phyloP scores from a whole-genome alignment of 1,139 yeast genomes.

The Saccharomyces hybrid region DNA sequence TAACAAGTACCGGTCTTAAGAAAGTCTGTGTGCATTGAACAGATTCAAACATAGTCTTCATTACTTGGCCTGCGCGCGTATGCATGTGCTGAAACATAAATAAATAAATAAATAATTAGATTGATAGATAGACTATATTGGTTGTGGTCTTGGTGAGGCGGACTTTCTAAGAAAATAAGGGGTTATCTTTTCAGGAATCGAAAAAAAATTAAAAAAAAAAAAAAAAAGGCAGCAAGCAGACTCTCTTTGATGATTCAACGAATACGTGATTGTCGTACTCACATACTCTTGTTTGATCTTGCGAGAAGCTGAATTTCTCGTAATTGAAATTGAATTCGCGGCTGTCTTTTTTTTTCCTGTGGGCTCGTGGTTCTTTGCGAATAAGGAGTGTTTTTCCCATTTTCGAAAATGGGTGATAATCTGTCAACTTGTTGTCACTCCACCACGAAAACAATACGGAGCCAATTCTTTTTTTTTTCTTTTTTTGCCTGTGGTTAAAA shows the following conservation, averaged over 20 bases:
- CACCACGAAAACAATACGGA: slow-evolving; percentile 1
- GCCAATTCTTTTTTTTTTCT: neutral
- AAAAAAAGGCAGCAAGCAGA: neutral
- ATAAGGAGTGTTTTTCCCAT: neutral
- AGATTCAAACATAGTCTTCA: too few species aligned
- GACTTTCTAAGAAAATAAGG: neutral
- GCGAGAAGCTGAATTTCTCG: too few species aligned
- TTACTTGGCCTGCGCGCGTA: too few species aligned
- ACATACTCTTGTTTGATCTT: too few species aligned
- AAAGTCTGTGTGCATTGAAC: too few species aligned
- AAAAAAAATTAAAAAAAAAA: neutral
- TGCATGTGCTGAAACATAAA: too few species aligned
- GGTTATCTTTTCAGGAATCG: neutral
- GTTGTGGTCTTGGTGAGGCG: neutral
- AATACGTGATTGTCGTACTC: too few species aligned
- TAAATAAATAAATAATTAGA: too few species aligned
- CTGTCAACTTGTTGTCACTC: neutral
- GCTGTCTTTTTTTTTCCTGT: neutral
- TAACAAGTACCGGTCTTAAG: too few species aligned
- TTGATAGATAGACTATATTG: too few species aligned
- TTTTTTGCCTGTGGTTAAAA: neutral
- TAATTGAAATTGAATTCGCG: too few species aligned
- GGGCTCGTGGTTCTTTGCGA: neutral
- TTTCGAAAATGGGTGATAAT: neutral
- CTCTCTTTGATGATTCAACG: neutral